These are phyloP conservation scores for Phytophthora litchii DNA, from an alignment of 352 stramenopile genomes.

Conservation along the genomic window DNA sequence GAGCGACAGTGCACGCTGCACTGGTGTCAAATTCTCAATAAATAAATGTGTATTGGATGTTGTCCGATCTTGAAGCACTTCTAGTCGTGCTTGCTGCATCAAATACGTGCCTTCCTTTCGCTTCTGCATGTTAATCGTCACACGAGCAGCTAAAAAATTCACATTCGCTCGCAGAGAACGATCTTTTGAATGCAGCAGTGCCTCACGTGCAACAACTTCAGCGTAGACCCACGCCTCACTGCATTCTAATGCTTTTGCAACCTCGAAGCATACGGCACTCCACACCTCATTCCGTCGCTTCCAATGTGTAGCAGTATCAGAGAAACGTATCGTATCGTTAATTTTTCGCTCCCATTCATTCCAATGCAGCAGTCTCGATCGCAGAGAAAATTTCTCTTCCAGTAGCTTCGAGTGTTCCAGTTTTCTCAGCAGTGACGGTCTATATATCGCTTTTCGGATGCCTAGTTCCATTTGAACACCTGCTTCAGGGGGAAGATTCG, in stretches of 20 bases:
- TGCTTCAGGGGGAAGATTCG: conserved; percentile 41
- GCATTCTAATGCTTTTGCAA: conserved; percentile 43
- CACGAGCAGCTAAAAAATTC: conserved; percentile 38
- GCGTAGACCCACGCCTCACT: conserved; percentile 47
- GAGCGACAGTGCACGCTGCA: conserved; percentile 42
- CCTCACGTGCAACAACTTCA: conserved; percentile 29
- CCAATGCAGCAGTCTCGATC: conserved; percentile 34
- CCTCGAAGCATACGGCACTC: conserved; percentile 44
- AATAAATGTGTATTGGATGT: neutral
- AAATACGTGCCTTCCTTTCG: conserved; percentile 21
- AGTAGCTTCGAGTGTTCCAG: conserved; percentile 9
- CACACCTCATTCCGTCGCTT: conserved; percentile 48
- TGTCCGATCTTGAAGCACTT: conserved; percentile 15
- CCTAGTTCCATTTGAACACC: conserved; percentile 43
- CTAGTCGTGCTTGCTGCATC: conserved; percentile 41
- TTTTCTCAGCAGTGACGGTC: conserved; percentile 22
- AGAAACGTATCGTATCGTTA: conserved; percentile 15
- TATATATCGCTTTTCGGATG: conserved; percentile 35
- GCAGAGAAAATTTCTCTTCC: conserved; percentile 9
- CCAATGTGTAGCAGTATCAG: conserved; percentile 10
- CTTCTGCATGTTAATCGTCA: conserved; percentile 27
- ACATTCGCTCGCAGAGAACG: conserved; percentile 26
- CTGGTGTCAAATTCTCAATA: conserved; percentile 38
- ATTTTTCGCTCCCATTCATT: conserved; percentile 37
- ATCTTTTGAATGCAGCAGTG: conserved; percentile 33